Base-by-base conservation (phyloP, 805 yeast species). In the Kluyveromyces siamensis region DNA sequence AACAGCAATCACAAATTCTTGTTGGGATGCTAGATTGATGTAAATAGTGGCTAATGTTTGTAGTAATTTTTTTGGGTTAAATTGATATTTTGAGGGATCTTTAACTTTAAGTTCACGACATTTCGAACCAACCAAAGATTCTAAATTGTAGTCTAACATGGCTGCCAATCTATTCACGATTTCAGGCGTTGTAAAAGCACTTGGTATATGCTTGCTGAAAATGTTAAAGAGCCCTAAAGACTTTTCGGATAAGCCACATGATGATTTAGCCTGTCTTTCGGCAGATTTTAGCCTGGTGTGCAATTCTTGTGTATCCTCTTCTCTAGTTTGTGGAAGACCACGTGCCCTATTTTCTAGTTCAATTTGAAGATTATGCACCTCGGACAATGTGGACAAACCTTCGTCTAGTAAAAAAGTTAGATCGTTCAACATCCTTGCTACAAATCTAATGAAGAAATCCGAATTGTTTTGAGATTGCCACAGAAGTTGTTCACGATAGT, bases 341-440 rank as follows among this genome's bases (percentile, higher is more conserved):
- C 61, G 33, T 50, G 66, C 52, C 55, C 90, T 73, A 36, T 62
- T 70, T 44, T 72, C 76, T 14, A 82, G 48, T 58, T 88, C 96
- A 35, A 70, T 72, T 63, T 87, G 93, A 54, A 82, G 72, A 42
- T 76, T 73, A 59, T 89, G 96, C 46, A 93, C 90, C 30, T 81
- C 82, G 27, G 80, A 75, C 52, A 93, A 72, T 61, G 86, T 87
- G 48, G 84, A 78, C 53, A 93, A 75, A 1, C 96, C 84, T 67
- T 93, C 99, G 66, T 93, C 98, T 52, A 93, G 71, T 54, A 93
- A 71, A 60, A 82, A 93, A 0, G 99, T 93, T 13, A 95, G 83
- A 66, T 93, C 99, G 66, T 93, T 93, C 61, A 93, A 73, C 87
- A 93, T 83, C 64, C 96, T 76, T 1, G 99, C 99, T 50, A 91